Base-by-base conservation (phyloP, 1,284 basidiomycete genomes). In the Gastroboletus turbinatus region DNA sequence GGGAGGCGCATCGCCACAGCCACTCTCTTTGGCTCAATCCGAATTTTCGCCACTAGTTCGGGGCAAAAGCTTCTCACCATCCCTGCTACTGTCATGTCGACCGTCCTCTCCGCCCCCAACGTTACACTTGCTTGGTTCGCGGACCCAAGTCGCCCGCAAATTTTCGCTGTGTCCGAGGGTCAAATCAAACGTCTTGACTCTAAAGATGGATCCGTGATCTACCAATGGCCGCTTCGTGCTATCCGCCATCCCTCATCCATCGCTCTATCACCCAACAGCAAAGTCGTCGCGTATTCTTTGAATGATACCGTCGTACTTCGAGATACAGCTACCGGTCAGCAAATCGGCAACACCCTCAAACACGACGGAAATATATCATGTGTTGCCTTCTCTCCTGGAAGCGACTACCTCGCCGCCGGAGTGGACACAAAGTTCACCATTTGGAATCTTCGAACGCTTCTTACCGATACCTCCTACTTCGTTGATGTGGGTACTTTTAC, bases 91-190 rank as follows among this genome's bases (percentile, higher is more conserved):
- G 52, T 65, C 43, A 62, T 3, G 9, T 30, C 62, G n/a, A 46
- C 44, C n/a, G n/a, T n/a, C 8, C 39, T 46, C 11, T 23, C 63
- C 2, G 9, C 8, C 11, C 35, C 42, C 8, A 65, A 51, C 21
- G 32, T 55, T 19, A 40, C 55, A 4, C 45, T 63, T 5, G 49
- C 50, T 25, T 63, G 64, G 62, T 53, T 58, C 29, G n/a, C 40
- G 2, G 46, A 52, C 46, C 19, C 44, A 8, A 30, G 1, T 9
- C 52, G 48, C n/a, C 52, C 64, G 9, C 61, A 64, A 44, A 21
- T 63, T 23, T 63, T 66, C 21, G 55, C 44, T 2, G 59, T 59
- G 36, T 61, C 63, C 17, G 58, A 63, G 35, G 62, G 64, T 23
- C 53, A 66, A 46, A 51, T 63, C 35, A 66, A 61, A 35, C 52